Conservation (phyloP, 345 rosid genomes). For the Melaleuca quinquenervia region DNA sequence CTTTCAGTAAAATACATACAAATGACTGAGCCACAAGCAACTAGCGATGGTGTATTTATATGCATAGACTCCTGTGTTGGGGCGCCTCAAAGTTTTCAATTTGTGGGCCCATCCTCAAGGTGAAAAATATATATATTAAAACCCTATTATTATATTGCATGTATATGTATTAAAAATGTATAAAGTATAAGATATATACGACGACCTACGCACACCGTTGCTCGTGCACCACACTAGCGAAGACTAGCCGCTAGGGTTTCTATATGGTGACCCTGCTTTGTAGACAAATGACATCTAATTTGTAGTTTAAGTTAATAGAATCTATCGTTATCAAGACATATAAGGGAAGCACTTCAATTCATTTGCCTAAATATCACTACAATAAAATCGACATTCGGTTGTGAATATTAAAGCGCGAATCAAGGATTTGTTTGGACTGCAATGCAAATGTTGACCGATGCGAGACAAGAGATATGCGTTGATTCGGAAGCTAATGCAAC, state of each 20-base stretch:
- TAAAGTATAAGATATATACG: not conserved
- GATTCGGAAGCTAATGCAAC: not conserved
- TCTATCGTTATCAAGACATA: not conserved
- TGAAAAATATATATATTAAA: not conserved
- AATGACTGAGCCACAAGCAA: not conserved
- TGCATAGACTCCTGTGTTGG: not conserved
- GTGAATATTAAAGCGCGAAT: not conserved
- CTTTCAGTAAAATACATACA: not conserved
- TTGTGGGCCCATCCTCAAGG: not conserved
- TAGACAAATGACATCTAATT: not conserved
- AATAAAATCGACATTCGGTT: not conserved
- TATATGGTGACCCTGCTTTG: not conserved
- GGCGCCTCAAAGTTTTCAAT: not conserved
- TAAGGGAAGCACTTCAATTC: not conserved
- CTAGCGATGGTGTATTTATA: not conserved
- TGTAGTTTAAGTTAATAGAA: not conserved
- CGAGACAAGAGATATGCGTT: not conserved
- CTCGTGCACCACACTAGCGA: not conserved
- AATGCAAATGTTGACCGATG: not conserved
- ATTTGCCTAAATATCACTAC: not conserved
- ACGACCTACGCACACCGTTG: not conserved
- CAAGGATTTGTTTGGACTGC: not conserved
- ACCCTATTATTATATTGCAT: not conserved
- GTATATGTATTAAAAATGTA: not conserved
- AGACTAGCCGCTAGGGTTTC: not conserved